A percentile compares a stretch with the other conserved stretches of the same genome.
These are phyloP conservation scores for Aspergillus brunneoviolaceus DNA, from an alignment of 2,329 filamentous ascomycete genomes.

Conservation along the genomic window DNA sequence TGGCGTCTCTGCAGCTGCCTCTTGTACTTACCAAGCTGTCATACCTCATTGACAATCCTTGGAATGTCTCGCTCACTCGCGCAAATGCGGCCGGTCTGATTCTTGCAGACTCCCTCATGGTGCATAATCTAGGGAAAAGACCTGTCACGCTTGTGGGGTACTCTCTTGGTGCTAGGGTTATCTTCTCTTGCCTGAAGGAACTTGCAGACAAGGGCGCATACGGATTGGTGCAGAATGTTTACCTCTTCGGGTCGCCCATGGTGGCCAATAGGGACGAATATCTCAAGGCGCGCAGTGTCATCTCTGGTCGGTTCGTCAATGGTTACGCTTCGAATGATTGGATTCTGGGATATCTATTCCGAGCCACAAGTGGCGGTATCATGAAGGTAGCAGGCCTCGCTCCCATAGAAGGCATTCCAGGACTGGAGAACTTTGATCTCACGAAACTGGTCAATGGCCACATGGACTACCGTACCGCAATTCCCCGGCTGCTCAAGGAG, in stretches of 20 bases:
- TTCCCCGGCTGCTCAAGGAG: slow-evolving; percentile 82
- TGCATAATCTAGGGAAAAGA: slow-evolving; percentile 84
- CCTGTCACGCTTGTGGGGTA: slow-evolving; percentile 94
- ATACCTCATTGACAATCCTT: slow-evolving; percentile 97
- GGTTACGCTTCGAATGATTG: slow-evolving; percentile 94
- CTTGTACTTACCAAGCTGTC: slow-evolving; percentile 89
- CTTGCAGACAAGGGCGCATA: slow-evolving; percentile 79
- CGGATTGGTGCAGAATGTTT: slow-evolving; percentile 91
- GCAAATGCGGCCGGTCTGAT: slow-evolving; percentile 87
- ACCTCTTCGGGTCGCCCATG: slow-evolving; percentile 87
- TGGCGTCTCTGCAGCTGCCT: slow-evolving; percentile 91
- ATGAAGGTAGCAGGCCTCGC: slow-evolving; percentile 82
- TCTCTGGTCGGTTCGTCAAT: slow-evolving; percentile 91
- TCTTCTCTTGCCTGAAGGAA: slow-evolving; percentile 87
- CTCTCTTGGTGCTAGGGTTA: slow-evolving; percentile 86
- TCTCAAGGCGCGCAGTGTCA: slow-evolving; percentile 73
- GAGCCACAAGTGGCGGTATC: slow-evolving; percentile 88
- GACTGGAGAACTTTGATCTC: slow-evolving; percentile 85
- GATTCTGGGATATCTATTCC: slow-evolving; percentile 95
- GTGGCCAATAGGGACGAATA: slow-evolving; percentile 93
- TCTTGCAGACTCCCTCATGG: slow-evolving; percentile 88
- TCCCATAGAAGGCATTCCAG: slow-evolving; percentile 71
- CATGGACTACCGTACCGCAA: slow-evolving; percentile 93
- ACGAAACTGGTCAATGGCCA: slow-evolving; percentile 84
- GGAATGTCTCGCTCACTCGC: slow-evolving; percentile 92